phyloP scores from a whole-genome alignment of 352 stramenopile species.

The Globisporangium abappressorium region DNA sequence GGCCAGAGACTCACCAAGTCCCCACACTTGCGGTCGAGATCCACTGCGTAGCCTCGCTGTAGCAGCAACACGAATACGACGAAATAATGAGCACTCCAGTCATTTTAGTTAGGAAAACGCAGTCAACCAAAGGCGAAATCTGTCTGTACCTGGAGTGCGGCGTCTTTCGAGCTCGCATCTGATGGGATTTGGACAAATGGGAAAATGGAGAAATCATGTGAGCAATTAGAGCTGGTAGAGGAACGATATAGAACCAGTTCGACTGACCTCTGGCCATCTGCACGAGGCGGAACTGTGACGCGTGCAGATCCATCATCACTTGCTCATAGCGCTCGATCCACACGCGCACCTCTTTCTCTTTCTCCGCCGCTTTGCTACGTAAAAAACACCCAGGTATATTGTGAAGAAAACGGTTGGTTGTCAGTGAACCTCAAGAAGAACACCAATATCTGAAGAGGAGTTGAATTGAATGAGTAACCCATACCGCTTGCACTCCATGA shows the following conservation, averaged over 20 bases:
- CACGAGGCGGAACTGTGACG: constrained; percentile 63
- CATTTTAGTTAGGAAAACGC: no score
- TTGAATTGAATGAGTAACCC: background rate
- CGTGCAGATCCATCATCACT: constrained; percentile 82
- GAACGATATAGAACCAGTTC: no score
- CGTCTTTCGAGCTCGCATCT: constrained; percentile 71
- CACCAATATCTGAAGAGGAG: background rate
- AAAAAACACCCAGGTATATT: background rate
- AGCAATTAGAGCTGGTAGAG: background rate
- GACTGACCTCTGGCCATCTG: constrained; percentile 53
- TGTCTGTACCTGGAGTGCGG: constrained; percentile 42
- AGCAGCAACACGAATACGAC: background rate
- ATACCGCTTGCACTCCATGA: constrained; percentile 67
- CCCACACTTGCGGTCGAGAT: constrained; percentile 31
- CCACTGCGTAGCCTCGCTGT: constrained; percentile 56
- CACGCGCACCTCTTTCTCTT: constrained; percentile 52
- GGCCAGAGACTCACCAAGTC: constrained; percentile 34
- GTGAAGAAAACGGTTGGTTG: background rate
- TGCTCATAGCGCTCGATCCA: constrained; percentile 85
- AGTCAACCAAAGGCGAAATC: no score
- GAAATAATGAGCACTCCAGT: background rate
- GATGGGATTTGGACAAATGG: background rate
- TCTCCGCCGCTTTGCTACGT: constrained; percentile 39
- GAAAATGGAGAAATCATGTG: background rate
- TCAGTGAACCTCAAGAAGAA: background rate